Evolutionary conservation across 2,329 filamentous ascomycete genomes (phyloP).

Genomic region (Alternaria tenuissima): DNA sequence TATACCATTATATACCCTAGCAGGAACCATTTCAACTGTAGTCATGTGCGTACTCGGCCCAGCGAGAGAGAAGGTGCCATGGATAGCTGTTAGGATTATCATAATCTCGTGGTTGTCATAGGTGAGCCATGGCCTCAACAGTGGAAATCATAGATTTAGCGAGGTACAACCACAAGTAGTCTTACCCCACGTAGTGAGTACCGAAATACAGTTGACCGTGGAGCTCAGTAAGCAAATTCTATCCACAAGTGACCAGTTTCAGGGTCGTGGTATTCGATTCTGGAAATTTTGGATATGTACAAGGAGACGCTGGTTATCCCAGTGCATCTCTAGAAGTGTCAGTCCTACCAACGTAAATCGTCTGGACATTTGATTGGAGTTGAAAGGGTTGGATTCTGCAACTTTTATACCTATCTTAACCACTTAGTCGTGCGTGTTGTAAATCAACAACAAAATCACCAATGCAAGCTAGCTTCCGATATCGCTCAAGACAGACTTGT

Average conservation of each 20-base stretch:
- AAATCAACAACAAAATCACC: conserved; percentile 1
- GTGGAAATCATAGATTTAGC: neutral
- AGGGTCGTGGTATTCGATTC: neutral
- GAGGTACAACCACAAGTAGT: neutral
- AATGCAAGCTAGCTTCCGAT: conserved; percentile 5
- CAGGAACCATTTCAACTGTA: neutral
- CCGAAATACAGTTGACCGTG: neutral
- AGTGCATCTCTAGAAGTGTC: neutral
- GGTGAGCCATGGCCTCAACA: neutral
- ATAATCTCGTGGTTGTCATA: neutral
- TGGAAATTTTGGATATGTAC: neutral
- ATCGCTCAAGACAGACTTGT: neutral
- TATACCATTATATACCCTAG: neutral
- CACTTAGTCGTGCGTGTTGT: conserved; percentile 6
- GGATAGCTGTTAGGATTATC: neutral
- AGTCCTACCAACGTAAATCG: conserved; percentile 2
- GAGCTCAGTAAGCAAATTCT: neutral
- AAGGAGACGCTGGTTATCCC: neutral
- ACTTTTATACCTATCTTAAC: conserved; percentile 5
- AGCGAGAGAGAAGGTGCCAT: neutral
- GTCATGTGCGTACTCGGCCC: neutral
- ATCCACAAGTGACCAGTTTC: neutral
- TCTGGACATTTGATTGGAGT: neutral
- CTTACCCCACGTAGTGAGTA: neutral
- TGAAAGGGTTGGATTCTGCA: neutral